Conservation (phyloP, 192 early-diverging fungal genomes). For the Podila epicladia region DNA sequence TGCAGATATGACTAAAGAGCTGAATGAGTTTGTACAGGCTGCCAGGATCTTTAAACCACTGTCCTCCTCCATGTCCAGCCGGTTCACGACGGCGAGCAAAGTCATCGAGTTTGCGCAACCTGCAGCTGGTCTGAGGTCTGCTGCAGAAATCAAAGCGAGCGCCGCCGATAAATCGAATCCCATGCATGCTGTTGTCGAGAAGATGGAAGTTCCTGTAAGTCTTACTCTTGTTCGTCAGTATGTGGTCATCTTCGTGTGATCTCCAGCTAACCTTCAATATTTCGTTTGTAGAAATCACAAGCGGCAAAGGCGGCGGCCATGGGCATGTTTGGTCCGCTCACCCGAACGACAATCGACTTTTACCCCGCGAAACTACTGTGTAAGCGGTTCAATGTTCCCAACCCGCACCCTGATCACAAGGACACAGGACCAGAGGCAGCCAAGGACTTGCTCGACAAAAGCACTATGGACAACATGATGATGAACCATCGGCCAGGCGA, state of each 20-base stretch:
- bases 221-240: background rate
- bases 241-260: background rate
- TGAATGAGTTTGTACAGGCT: conserved; percentile 79
- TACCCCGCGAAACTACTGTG: conserved; percentile 76
- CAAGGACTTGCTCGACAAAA: conserved; percentile 55
- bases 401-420: conserved; percentile 74
- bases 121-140: conserved; percentile 56
- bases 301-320: conserved; percentile 61
- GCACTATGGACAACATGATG: conserved; percentile 52
- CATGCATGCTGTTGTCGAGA: conserved; percentile 5
- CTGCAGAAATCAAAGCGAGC: conserved; percentile 14
- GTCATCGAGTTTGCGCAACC: conserved; percentile 39
- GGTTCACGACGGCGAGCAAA: conserved; percentile 69
- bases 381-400: conserved; percentile 80
- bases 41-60: conserved; percentile 80
- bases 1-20: conserved; percentile 65
- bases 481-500: conserved; percentile 26
- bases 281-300: conserved; percentile 28
- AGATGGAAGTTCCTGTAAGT: conserved; percentile 39
- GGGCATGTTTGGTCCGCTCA: conserved; percentile 77
- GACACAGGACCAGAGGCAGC: conserved; percentile 18
- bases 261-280: background rate
- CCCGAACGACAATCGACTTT: conserved; percentile 65
- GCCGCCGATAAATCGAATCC: conserved; percentile 4
- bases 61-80: conserved; percentile 71